A percentile compares a stretch with the other conserved stretches of the same genome.
Evolutionary conservation across 768 basidiomycete species (phyloP).

Genomic region (Tylopilus cervinicoccineus): DNA sequence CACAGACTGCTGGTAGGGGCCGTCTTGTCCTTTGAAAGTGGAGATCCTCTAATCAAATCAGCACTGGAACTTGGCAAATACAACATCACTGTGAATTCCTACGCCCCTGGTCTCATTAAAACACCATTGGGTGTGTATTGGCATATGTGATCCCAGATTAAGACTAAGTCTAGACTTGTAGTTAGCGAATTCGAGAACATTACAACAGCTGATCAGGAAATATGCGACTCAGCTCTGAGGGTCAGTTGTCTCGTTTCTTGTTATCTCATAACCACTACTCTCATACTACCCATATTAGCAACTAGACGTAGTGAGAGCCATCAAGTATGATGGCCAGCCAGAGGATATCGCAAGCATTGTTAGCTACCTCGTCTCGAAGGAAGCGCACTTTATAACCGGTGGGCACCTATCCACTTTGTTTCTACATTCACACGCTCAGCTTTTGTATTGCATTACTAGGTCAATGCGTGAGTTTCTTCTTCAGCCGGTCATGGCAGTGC

Average conservation of each 20-base stretch:
- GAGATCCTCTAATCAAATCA: background rate
- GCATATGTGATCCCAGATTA: background rate
- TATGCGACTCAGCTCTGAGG: background rate
- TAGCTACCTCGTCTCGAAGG: constrained; percentile 6
- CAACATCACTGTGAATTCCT: constrained; percentile 38
- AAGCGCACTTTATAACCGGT: constrained; percentile 31
- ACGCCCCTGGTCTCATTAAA: constrained; percentile 34
- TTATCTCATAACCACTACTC: background rate
- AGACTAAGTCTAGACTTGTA: background rate
- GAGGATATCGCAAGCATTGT: constrained; percentile 11
- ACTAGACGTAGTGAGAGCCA: background rate
- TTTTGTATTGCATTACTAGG: background rate
- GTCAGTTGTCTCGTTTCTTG: background rate
- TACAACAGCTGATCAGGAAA: background rate
- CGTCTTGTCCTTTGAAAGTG: background rate
- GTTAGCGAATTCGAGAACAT: no score
- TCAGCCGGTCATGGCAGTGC: background rate
- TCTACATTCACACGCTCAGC: background rate
- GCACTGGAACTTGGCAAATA: constrained; percentile 31
- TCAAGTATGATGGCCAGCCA: constrained; percentile 24
- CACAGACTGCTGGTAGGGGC: constrained; percentile 32
- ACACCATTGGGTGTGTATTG: constrained; percentile 20
- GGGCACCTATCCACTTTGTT: no score
- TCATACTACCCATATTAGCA: background rate
- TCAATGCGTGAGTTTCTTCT: background rate